These are phyloP conservation scores for Iris macrosiphon DNA, from an alignment of 106 monocot species.

Conservation along the genomic window DNA sequence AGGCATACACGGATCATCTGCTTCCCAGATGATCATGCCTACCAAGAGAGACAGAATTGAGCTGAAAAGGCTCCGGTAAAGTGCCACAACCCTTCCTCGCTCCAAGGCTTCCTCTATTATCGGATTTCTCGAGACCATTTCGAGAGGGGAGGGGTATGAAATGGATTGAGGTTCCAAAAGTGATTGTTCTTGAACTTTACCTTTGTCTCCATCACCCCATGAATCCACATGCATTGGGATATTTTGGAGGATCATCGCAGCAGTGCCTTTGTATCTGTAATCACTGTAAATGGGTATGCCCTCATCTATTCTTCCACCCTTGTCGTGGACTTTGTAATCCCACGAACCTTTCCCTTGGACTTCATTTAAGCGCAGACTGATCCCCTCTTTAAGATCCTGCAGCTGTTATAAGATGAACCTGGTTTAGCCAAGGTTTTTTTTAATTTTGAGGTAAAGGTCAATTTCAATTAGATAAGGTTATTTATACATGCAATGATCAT, in stretches of 20 bases:
- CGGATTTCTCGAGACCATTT: background rate
- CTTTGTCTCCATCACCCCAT: conserved; percentile 9
- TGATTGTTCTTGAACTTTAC: background rate
- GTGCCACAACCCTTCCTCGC: conserved; percentile 26
- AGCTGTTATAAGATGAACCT: conserved; percentile 44
- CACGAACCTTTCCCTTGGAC: conserved; percentile 22
- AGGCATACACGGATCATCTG: conserved; percentile 67
- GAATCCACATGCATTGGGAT: conserved; percentile 12
- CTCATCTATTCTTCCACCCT: conserved; percentile 8
- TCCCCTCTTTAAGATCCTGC: conserved; percentile 45
- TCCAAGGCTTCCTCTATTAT: conserved; percentile 13
- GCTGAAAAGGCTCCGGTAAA: conserved; percentile 54
- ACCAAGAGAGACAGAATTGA: conserved; percentile 56
- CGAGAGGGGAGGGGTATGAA: background rate
- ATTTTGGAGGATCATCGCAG: background rate
- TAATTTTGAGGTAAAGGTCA: too few species aligned
- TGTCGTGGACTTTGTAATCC: conserved; percentile 12
- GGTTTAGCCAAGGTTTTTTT: too few species aligned
- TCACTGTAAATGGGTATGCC: background rate
- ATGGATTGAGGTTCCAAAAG: background rate
- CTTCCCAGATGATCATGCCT: conserved; percentile 64
- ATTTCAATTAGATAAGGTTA: too few species aligned
- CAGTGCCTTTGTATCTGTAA: conserved; percentile 1
- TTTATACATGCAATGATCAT: too few species aligned
- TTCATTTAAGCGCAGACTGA: conserved; percentile 32